Base-by-base conservation (phyloP, 768 basidiomycete species). In the Boletus reticuloceps region DNA sequence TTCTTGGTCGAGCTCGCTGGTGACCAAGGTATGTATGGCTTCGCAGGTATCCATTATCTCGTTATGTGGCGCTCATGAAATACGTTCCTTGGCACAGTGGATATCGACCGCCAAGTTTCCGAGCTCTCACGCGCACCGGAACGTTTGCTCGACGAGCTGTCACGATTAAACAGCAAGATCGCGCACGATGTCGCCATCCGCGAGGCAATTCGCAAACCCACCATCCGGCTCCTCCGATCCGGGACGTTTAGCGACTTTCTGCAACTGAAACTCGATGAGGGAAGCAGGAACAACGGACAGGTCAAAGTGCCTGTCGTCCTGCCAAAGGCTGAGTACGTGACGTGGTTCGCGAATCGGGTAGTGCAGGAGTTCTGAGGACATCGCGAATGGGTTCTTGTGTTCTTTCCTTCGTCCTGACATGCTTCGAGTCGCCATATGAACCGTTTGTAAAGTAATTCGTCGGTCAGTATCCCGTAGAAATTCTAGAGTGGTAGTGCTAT, bases 201-300 rank as follows among this genome's bases (percentile, higher is more conserved):
- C 6, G 25, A 25, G 6, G 2, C 25, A 25, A 6, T 25, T 25
- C 41, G 58, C 36, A 52, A 50, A 31, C 66, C 63, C 25, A 65
- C 63, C n/a, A 45, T 68, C 32, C 55, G 68, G 22, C 50, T 69
- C 9, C 58, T 68, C 22, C 42, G 49, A 32, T 10, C 48, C 2
- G 65, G 63, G 16, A 65, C 68, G 7, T 68, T 68, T 42, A 50
- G 54, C 8, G 66, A 53, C 1, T 69, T 58, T 38, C 54, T 59
- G n/a, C 60, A 54, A n/a, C 31, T 57, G 36, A 68, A 48, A 25
- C 46, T 51, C 11, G 63, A 68, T 27, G 48, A 51, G 36, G 47
- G 53, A 1, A 50, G 50, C 2, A 25, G 41, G 1, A 46, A 20
- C 17, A 13, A 53, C 5, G 62, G 59, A 12, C 62, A 64, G 25